Conservation (phyloP, 2,329 filamentous ascomycete genomes). For the Lasiodiplodia citricola region DNA sequence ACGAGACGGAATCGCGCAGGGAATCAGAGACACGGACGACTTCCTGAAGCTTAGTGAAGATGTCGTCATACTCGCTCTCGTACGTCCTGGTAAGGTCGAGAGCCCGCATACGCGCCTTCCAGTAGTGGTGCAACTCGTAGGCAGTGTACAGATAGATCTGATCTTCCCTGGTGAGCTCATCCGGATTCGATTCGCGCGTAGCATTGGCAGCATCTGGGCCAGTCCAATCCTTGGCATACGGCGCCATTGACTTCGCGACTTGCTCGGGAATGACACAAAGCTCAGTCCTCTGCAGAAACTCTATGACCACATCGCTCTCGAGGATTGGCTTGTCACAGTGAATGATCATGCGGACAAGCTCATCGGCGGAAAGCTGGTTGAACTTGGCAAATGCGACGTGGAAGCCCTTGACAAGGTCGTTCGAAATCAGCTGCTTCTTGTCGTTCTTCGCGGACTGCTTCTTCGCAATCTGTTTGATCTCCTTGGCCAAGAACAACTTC, state of each 20-base stretch:
- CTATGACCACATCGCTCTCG: slow-evolving; percentile 91
- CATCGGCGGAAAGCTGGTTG: slow-evolving; percentile 81
- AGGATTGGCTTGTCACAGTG: slow-evolving; percentile 90
- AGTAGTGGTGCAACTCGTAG: slow-evolving; percentile 95
- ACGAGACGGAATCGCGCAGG: slow-evolving; percentile 83
- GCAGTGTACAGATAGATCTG: slow-evolving; percentile 94
- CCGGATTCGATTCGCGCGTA: slow-evolving; percentile 81
- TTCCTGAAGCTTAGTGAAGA: slow-evolving; percentile 81
- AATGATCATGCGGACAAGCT: slow-evolving; percentile 89
- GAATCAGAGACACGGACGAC: slow-evolving; percentile 89
- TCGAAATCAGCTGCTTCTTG: slow-evolving; percentile 96
- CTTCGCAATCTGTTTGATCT: slow-evolving; percentile 84
- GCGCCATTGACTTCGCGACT: slow-evolving; percentile 85
- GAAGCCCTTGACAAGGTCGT: slow-evolving; percentile 66
- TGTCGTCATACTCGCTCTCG: slow-evolving; percentile 89
- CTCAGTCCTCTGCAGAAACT: slow-evolving; percentile 92
- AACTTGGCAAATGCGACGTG: slow-evolving; percentile 90
- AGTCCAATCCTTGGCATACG: slow-evolving; percentile 96
- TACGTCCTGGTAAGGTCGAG: slow-evolving; percentile 82
- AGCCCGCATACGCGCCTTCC: slow-evolving; percentile 96
- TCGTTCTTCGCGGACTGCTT: slow-evolving; percentile 79
- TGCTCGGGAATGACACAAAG: slow-evolving; percentile 93
- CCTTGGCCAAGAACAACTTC: slow-evolving; percentile 95
- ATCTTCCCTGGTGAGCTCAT: slow-evolving; percentile 89
- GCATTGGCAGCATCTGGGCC: slow-evolving; percentile 80